Evolutionary conservation across 2,329 filamentous ascomycete species (phyloP).

Genomic region (Colletotrichum tropicicola): DNA sequence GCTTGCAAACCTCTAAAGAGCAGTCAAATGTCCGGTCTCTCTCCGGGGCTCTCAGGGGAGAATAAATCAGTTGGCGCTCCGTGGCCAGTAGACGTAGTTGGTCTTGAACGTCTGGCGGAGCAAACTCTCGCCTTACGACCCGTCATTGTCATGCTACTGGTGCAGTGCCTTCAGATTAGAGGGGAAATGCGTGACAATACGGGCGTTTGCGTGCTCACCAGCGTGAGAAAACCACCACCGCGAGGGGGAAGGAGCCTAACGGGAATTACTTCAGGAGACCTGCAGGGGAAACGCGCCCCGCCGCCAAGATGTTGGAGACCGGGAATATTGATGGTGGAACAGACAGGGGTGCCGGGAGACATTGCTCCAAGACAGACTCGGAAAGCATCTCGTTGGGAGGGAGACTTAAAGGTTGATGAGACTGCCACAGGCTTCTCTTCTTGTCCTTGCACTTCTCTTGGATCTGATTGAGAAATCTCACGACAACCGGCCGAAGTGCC

Average conservation of each 20-base stretch:
- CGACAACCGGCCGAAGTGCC: too few relatives aligned
- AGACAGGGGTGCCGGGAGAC: neutral
- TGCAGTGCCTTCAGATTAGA: neutral
- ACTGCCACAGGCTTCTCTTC: neutral
- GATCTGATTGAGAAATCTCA: too few relatives aligned
- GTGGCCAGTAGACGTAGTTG: neutral
- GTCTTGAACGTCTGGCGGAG: too few relatives aligned
- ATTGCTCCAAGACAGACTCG: neutral
- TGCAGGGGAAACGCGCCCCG: constrained; percentile 13
- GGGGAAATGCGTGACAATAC: neutral
- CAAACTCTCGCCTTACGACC: too few relatives aligned
- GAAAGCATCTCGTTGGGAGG: neutral
- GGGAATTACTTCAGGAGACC: constrained; percentile 10
- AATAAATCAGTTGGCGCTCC: too few relatives aligned
- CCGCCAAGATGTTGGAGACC: constrained; percentile 5
- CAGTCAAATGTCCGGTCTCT: neutral
- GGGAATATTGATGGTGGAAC: neutral
- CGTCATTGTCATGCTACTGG: neutral
- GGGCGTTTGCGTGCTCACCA: neutral
- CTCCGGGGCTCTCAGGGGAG: neutral
- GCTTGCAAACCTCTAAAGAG: neutral
- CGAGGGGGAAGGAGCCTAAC: neutral
- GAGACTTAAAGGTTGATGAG: neutral
- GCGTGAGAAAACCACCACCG: neutral
- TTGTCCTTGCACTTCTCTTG: neutral